Base-by-base conservation (phyloP, 2,329 filamentous ascomycete species). In the Pyrenophora tritici-repentis region DNA sequence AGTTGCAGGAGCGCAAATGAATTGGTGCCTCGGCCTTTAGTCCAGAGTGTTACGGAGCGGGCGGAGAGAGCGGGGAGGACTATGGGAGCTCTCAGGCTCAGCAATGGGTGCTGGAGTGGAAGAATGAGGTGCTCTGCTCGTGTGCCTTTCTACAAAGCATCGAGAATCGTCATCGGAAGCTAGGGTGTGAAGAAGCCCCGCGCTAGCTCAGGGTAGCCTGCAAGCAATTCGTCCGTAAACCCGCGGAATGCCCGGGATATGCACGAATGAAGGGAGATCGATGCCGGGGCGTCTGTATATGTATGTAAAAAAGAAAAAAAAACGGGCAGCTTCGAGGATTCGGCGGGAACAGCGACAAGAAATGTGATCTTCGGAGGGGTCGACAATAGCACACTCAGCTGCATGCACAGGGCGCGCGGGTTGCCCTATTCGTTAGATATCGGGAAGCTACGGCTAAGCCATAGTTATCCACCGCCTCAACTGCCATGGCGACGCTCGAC, bases 91-190 rank as follows among this genome's bases (percentile, higher is more conserved):
- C 2, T 33, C 29, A 38, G 24, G 42, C 18, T 33, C 38, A 35
- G 54, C 37, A 39, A 45, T 37, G 54, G 53, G 39, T 22, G 43
- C 8, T 5, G 49, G 22, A 24, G 46, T 29, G 20, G 39, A 40
- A 26, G 31, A 41, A 31, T 17, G 12, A 35, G 6, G 46, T 38
- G 47, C 22, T 35, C 40, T 35, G 47, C 38, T 53, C 44, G 49
- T 52, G 43, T 52, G 49, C 49, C 43, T 52, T 43, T 22, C 49
- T 52, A 52, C 49, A 48, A 37, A 49, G 47, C 42, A 50, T 49
- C 37, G 42, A 53, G 55, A 43, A 42, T 53, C 62, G 61, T 65
- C 63, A 66, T 65, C 43, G 39, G 49, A 37, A 29, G 24, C 49
- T 48, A 52, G 26, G 26, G 39, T 41, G 43, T 31, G 26, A 35